Evolutionary conservation across 306 rosid genomes (phyloP).

Genomic region (Prunus campanulata): DNA sequence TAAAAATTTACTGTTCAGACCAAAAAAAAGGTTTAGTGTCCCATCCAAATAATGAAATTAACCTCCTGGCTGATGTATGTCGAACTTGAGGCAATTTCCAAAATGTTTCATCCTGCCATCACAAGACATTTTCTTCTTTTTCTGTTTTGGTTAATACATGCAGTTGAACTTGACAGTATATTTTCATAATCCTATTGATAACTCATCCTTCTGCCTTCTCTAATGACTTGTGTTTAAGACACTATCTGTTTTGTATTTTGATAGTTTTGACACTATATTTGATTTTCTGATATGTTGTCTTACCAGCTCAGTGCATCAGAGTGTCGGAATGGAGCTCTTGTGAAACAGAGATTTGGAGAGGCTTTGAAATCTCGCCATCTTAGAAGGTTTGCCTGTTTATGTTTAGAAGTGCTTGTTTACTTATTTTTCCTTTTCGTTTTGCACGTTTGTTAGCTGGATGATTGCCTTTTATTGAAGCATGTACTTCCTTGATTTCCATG

Average conservation of each 20-base stretch:
- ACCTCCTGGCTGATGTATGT: neutral
- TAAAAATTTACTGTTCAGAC: too few relatives aligned
- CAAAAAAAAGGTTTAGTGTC: neutral
- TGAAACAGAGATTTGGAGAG: slow-evolving; percentile 69
- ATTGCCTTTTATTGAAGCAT: neutral
- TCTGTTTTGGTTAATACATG: neutral
- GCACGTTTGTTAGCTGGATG: neutral
- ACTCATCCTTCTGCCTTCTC: neutral
- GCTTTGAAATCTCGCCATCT: slow-evolving; percentile 53
- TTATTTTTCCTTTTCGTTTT: neutral
- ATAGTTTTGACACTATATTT: neutral
- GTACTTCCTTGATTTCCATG: neutral
- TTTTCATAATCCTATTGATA: neutral
- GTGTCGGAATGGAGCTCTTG: slow-evolving; percentile 62
- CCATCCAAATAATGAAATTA: neutral
- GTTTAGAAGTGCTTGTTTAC: slow-evolving; percentile 17
- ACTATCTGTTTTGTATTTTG: slow-evolving; percentile 11
- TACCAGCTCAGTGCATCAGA: slow-evolving; percentile 78
- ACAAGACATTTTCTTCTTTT: neutral
- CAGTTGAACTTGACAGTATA: neutral
- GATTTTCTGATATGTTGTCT: slow-evolving; percentile 21
- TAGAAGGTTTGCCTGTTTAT: slow-evolving; percentile 50
- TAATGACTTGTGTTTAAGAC: neutral
- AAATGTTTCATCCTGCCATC: neutral
- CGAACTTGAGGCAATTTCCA: neutral